phyloP scores from a whole-genome alignment of 2,329 filamentous ascomycete species.

The Lecanicillium sp. region DNA sequence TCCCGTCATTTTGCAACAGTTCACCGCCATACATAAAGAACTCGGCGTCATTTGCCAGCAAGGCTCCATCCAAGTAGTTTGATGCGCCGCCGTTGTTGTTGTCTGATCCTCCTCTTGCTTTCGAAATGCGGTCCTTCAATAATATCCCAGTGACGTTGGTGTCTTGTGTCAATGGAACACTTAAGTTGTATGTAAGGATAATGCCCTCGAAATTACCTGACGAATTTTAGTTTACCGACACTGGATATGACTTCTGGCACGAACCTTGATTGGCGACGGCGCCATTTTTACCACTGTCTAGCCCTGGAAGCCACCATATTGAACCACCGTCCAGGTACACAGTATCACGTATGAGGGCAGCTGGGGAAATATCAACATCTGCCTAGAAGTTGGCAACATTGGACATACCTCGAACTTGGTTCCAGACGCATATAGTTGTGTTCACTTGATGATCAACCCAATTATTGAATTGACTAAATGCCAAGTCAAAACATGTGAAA shows the following conservation, averaged over 20 bases:
- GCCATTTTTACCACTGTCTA: slow-evolving; percentile 34
- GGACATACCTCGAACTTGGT: slow-evolving; percentile 32
- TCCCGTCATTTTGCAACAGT: slow-evolving; percentile 27
- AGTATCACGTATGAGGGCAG: slow-evolving; percentile 50
- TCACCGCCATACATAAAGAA: slow-evolving; percentile 58
- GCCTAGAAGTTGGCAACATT: neutral
- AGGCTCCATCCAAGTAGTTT: slow-evolving; percentile 53
- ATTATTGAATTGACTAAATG: slow-evolving; percentile 33
- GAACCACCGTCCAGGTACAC: slow-evolving; percentile 59
- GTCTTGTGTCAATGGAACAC: slow-evolving; percentile 41
- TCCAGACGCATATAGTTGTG: slow-evolving; percentile 53
- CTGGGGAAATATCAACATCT: slow-evolving; percentile 23
- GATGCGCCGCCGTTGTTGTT: slow-evolving; percentile 46
- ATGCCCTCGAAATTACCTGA: slow-evolving; percentile 44
- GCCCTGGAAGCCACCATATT: slow-evolving; percentile 43
- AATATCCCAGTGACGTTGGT: slow-evolving; percentile 48
- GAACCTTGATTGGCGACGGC: slow-evolving; percentile 31
- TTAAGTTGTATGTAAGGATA: slow-evolving; percentile 53
- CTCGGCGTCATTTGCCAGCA: slow-evolving; percentile 57
- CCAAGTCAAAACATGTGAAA: neutral
- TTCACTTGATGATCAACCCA: slow-evolving; percentile 48
- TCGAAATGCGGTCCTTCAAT: slow-evolving; percentile 32
- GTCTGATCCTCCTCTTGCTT: slow-evolving; percentile 35
- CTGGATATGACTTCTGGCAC: slow-evolving; percentile 5
- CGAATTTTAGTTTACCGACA: slow-evolving; percentile 2